Base-by-base conservation (phyloP, 176 grass and related monocot species). In the Paspalum vaginatum region DNA sequence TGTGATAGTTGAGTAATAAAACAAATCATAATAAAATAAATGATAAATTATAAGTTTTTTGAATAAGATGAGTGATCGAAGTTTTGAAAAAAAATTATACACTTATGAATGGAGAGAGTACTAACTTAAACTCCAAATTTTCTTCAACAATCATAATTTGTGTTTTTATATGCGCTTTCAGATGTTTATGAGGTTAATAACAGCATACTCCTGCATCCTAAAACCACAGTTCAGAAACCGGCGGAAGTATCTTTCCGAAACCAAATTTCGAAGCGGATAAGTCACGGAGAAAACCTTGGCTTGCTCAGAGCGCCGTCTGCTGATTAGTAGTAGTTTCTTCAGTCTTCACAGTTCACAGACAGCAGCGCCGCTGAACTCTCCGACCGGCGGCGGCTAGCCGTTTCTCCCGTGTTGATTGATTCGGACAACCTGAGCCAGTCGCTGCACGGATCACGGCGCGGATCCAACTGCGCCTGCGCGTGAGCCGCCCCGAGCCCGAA, bases 381-480 rank as follows among this genome's bases (percentile, higher is more conserved):
- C 44, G 1, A 27, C 68, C 46, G 24, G 45, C 68, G 22, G 67
- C 66, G 3, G 54, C 65, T 68, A 84, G 49, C 82, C 74, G 83
- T 70, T 74, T 26, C 10, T 10, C 53, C 43, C n/a, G 43, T 37
- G 60, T 43, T 9, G 16, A 37, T 60, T 14, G 66, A 55, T 24
- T 40, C 21, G 59, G 50, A 51, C 45, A 80, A n/a, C n/a, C n/a
- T n/a, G n/a, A 60, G 12, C 18, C 41, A 20, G 63, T 8, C 11
- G 17, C 3, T 2, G 21, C 65, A 60, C 74, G 55, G 20, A 79
- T 78, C 75, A 18, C 18, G 0, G 5, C 11, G 15, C 25, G 0
- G 20, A 65, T 27, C 64, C 40, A 8, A 4, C 41, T 20, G 9
- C 24, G n/a, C 55, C 51, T 10, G 18, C 46, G 53, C 70, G 64